These are phyloP conservation scores for Drechslerella coelobrocha DNA, from an alignment of 2,329 filamentous ascomycete genomes.

Conservation along the genomic window DNA sequence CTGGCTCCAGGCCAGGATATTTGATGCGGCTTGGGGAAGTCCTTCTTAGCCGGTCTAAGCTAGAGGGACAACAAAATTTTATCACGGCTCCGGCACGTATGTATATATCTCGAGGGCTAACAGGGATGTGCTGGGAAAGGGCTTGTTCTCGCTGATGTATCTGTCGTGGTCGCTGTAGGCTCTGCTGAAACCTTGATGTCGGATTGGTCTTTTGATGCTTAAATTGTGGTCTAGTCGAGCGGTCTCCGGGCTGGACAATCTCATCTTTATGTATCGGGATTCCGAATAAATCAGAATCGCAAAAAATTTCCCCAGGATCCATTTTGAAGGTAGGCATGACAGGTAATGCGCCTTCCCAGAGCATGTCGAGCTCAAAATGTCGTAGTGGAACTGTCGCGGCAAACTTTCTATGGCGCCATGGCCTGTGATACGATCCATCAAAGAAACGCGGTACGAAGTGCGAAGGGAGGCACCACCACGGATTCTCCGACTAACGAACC, in stretches of 20 bases:
- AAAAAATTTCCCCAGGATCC: constrained; percentile 42
- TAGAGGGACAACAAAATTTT: background rate
- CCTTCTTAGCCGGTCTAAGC: background rate
- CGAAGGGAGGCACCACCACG: constrained; percentile 29
- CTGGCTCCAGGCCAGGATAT: constrained; percentile 18
- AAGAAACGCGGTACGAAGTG: constrained; percentile 37
- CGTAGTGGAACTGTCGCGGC: constrained; percentile 34
- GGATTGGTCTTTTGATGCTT: constrained; percentile 14
- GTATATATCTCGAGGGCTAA: background rate
- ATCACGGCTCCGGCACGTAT: constrained; percentile 13
- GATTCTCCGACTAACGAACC: constrained; percentile 31
- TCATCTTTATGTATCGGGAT: constrained; percentile 44
- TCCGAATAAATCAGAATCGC: constrained; percentile 35
- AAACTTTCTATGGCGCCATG: constrained; percentile 24
- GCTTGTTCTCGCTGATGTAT: constrained; percentile 11
- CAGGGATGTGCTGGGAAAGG: constrained; percentile 16
- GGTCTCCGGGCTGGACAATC: constrained; percentile 19
- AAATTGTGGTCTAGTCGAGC: constrained; percentile 11
- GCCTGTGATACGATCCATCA: constrained; percentile 25
- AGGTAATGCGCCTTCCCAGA: constrained; percentile 32
- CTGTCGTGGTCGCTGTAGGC: constrained; percentile 2
- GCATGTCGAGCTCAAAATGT: constrained; percentile 18
- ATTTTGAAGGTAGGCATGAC: constrained; percentile 14
- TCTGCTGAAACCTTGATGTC: constrained; percentile 10
- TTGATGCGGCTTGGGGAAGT: background rate